A percentile compares a stretch with the other conserved stretches of the same genome.
phyloP scores from a whole-genome alignment of 2,329 filamentous ascomycete genomes.

The Gliomastix tumulicola region DNA sequence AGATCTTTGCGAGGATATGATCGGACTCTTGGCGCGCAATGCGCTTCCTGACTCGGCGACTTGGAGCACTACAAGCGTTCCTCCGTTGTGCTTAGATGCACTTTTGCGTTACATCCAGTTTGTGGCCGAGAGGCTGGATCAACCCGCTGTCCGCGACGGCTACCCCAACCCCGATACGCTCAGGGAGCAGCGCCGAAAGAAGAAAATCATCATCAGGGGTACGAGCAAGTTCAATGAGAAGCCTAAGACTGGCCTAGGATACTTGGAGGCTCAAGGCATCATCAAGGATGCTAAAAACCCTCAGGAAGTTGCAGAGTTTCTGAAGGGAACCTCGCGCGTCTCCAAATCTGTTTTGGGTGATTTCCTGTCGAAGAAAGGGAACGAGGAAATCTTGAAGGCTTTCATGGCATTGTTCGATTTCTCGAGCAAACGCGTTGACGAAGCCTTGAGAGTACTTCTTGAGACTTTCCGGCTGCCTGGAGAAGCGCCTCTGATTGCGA shows the following conservation, averaged over 20 bases:
- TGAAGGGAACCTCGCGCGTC: slow-evolving; percentile 79
- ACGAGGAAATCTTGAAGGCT: slow-evolving; percentile 75
- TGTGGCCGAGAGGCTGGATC: slow-evolving; percentile 75
- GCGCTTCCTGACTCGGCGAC: slow-evolving; percentile 95
- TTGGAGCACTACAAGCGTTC: slow-evolving; percentile 98
- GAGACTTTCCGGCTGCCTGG: slow-evolving; percentile 91
- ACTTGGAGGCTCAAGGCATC: slow-evolving; percentile 77
- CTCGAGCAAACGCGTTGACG: slow-evolving; percentile 75
- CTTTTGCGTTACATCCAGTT: slow-evolving; percentile 87
- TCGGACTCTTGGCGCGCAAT: slow-evolving; percentile 86
- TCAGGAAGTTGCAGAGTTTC: slow-evolving; percentile 72
- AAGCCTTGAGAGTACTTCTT: slow-evolving; percentile 79
- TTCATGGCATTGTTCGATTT: slow-evolving; percentile 91
- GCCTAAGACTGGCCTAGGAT: slow-evolving; percentile 82
- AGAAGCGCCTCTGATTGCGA: slow-evolving; percentile 86
- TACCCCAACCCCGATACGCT: slow-evolving; percentile 60
- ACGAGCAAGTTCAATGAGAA: slow-evolving; percentile 92
- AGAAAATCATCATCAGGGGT: slow-evolving; percentile 84
- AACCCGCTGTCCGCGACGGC: slow-evolving; percentile 53
- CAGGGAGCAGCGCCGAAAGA: slow-evolving; percentile 66
- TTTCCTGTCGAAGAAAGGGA: slow-evolving; percentile 84
- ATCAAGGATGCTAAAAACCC: slow-evolving; percentile 72
- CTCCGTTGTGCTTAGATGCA: slow-evolving; percentile 87
- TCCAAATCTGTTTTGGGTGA: slow-evolving; percentile 91
- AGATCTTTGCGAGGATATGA: slow-evolving; percentile 92